Base-by-base conservation (phyloP, 2,329 filamentous ascomycete species). In the Diplodia mutila region DNA sequence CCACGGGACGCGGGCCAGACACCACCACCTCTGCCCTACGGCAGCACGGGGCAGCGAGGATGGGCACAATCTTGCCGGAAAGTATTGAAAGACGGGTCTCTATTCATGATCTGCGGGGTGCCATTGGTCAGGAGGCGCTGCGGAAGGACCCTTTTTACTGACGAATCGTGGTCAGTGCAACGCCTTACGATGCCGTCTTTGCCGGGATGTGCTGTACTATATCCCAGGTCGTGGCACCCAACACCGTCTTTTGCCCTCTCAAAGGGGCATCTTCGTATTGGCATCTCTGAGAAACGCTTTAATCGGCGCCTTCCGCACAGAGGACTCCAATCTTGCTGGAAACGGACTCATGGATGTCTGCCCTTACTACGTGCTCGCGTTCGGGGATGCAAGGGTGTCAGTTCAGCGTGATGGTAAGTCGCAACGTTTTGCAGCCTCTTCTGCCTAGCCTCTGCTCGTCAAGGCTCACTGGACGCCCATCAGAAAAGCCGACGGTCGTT, bases 171-270 rank as follows among this genome's bases (percentile, higher is more conserved):
- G 55, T 46, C 55, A 59, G 55, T 59, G 55, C 55, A 59, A 59
- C 55, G 37, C 55, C 55, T 59, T 59, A 59, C 55, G 23, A 25
- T 59, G 55, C 55, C 55, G 55, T 25, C 18, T 29, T 59, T 59
- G 32, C 55, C 32, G 55, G 55, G 34, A 59, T 59, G 55, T 46
- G 55, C 55, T 59, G 55, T 59, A n/a, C n/a, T n/a, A 46, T 39
- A 39, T 59, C 32, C 55, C 7, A 37, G 52, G 23, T 29, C 21
- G 37, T 25, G 55, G 55, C 21, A 46, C 55, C 55, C 21, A 59
- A 59, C 55, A 59, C 55, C 55, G 55, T 59, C 55, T 59, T 59
- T 59, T 39, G 37, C 16, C 42, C 55, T 11, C 34, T 23, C 55
- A 42, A 42, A 59, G 55, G 55, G 55, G 55, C 7, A 34, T 34